phyloP scores from a whole-genome alignment of 2,329 filamentous ascomycete species.

The Cadophora luteo-olivacea region DNA sequence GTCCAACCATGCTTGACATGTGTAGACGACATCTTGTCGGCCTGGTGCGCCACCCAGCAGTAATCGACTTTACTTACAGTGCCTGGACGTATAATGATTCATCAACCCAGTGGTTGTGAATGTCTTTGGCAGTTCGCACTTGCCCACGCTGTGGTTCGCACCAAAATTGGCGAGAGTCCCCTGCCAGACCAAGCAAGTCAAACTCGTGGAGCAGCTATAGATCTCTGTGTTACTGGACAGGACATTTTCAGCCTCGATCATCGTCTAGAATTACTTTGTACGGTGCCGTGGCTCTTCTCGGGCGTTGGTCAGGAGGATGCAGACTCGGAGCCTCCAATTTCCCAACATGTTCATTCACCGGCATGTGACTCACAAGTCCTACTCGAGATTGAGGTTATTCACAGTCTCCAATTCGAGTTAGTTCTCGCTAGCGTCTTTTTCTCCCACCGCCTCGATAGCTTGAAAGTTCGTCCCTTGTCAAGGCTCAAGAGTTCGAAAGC shows the following conservation, averaged over 20 bases:
- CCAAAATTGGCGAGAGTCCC: background rate
- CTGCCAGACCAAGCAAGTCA: background rate
- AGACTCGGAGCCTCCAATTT: background rate
- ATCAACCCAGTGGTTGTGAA: background rate
- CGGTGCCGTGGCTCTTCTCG: background rate
- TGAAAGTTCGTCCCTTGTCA: background rate
- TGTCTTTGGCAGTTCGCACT: background rate
- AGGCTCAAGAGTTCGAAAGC: background rate
- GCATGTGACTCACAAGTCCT: background rate
- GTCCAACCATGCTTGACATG: background rate
- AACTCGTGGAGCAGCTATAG: background rate
- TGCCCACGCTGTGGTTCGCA: background rate
- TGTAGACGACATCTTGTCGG: background rate
- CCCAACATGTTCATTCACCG: background rate
- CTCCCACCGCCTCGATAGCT: background rate
- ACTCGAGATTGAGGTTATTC: background rate
- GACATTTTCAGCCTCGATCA: background rate
- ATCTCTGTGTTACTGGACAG: no score
- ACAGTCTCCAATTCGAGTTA: background rate
- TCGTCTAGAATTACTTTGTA: background rate
- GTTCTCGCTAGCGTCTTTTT: slow-evolving; percentile 1
- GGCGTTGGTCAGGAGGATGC: background rate
- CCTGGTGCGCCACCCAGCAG: background rate
- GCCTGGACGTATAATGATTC: background rate
- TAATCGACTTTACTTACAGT: background rate